Base-by-base conservation (phyloP, 2,329 filamentous ascomycete genomes). In the Arthroderma sp. region DNA sequence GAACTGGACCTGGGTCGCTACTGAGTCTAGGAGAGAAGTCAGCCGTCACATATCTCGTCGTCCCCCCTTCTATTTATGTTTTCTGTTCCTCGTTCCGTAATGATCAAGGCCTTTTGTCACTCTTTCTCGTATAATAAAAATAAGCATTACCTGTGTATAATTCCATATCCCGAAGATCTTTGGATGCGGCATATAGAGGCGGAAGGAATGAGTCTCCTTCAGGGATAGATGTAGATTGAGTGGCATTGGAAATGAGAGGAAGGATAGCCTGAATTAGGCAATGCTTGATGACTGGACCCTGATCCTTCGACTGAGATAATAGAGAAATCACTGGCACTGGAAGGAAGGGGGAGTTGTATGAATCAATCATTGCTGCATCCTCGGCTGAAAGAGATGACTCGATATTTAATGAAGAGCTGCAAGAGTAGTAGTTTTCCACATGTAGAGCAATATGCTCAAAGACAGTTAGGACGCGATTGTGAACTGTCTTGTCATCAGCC, bases 401-500 rank as follows among this genome's bases (percentile, higher is more conserved):
- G 9, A 9, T 11, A 43, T 21, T 11, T 2, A 21, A 21, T 21
- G 57, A 39, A n/a, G 39, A 23, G 15, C 58, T 21, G 2, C 55
- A 44, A 2, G 61, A 49, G 55, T 73, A 73, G 55, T 67, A 72
- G 54, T 72, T 72, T 21, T 73, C 70, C 23, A 71, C 62, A 56
- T 73, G 70, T 1, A 70, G 61, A 39, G 64, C 61, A 21, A 67
- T 65, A 53, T 69, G 68, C 39, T 71, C 68, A 58, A 70, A 66
- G 0, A 73, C 52, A 0, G 65, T 65, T 44, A 66, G 63, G 19
- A 70, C 62, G 4, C 63, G 61, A 5, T 37, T 58, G 5, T 54
- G 59, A 2, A 71, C 61, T 0, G 63, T 63, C 4, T 63, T 59
- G 52, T 72, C 69, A 38, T 71, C 70, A 1, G 66, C 65, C 6